Percentiles rank a stretch among this genome's conserved stretches.
Conservation (phyloP, 129 eudicot genomes). For the Flaveria bidentis region DNA sequence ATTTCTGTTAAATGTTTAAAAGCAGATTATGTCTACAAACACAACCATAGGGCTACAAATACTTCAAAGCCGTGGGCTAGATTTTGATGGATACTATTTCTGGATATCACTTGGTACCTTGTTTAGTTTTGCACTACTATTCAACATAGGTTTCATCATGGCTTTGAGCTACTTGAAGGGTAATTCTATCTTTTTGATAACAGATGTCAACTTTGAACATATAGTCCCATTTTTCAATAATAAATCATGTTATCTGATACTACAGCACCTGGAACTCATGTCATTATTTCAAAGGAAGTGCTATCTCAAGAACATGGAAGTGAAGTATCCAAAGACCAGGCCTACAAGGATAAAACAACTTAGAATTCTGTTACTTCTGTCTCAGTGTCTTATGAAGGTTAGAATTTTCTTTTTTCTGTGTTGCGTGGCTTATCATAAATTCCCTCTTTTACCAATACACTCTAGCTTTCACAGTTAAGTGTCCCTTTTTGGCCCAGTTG, state of each 20-base stretch:
- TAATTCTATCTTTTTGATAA: slow-evolving; percentile 29
- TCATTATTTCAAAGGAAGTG: slow-evolving; percentile 64
- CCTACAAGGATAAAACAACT: slow-evolving; percentile 20
- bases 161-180: slow-evolving; percentile 65
- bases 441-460: not conserved
- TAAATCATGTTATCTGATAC: slow-evolving; percentile 23
- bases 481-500: not conserved
- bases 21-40: too few species aligned
- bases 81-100: slow-evolving; percentile 42
- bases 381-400: slow-evolving; percentile 42
- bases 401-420: not conserved
- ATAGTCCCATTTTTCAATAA: slow-evolving; percentile 2
- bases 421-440: not conserved
- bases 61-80: slow-evolving; percentile 62
- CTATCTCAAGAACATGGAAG: slow-evolving; percentile 44
- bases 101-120: slow-evolving; percentile 76
- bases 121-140: slow-evolving; percentile 49
- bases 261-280: slow-evolving; percentile 74
- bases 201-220: slow-evolving; percentile 14
- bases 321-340: slow-evolving; percentile 32
- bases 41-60: slow-evolving; percentile 57
- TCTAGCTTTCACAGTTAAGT: too few species aligned
- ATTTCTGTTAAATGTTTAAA: too few species aligned
- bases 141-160: slow-evolving; percentile 59
- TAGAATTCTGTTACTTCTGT: not conserved